Evolutionary conservation across 306 rosid genomes (phyloP).

Genomic region (Cajanus cajan): DNA sequence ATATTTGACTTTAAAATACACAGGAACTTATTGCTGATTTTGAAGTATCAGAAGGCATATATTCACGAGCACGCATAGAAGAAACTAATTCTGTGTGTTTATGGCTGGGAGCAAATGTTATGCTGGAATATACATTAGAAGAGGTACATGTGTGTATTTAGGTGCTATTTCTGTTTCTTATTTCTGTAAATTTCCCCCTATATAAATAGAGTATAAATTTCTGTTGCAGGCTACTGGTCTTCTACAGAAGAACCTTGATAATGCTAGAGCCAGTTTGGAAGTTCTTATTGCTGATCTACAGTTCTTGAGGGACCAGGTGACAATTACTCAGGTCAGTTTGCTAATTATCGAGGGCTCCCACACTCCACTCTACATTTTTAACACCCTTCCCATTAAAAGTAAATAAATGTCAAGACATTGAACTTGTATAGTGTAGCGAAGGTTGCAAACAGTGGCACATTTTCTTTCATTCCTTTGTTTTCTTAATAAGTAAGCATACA

Average conservation of each 20-base stretch:
- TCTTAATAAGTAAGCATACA: neutral
- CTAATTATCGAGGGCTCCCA: neutral
- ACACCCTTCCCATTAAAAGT: neutral
- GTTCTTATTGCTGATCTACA: slow-evolving; percentile 83
- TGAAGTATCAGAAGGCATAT: slow-evolving; percentile 91
- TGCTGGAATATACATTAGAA: slow-evolving; percentile 89
- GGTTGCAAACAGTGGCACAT: neutral
- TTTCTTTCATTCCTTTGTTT: neutral
- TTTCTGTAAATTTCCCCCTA: neutral
- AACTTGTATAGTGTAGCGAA: neutral
- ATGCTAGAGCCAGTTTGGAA: slow-evolving; percentile 85
- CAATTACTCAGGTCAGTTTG: slow-evolving; percentile 79
- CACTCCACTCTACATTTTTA: neutral
- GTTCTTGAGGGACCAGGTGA: slow-evolving; percentile 91
- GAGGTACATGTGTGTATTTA: slow-evolving; percentile 55
- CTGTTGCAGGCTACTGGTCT: slow-evolving; percentile 76
- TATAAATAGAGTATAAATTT: slow-evolving; percentile 21
- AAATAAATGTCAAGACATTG: neutral
- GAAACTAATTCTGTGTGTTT: slow-evolving; percentile 75
- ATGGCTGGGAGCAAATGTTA: slow-evolving; percentile 97
- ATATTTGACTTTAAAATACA: slow-evolving; percentile 15
- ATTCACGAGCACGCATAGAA: slow-evolving; percentile 76
- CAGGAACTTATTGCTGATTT: slow-evolving; percentile 86
- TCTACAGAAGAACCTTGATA: slow-evolving; percentile 70
- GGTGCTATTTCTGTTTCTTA: neutral